Evolutionary conservation across 768 basidiomycete genomes (phyloP).

Genomic region (Pulveroboletus sp.): DNA sequence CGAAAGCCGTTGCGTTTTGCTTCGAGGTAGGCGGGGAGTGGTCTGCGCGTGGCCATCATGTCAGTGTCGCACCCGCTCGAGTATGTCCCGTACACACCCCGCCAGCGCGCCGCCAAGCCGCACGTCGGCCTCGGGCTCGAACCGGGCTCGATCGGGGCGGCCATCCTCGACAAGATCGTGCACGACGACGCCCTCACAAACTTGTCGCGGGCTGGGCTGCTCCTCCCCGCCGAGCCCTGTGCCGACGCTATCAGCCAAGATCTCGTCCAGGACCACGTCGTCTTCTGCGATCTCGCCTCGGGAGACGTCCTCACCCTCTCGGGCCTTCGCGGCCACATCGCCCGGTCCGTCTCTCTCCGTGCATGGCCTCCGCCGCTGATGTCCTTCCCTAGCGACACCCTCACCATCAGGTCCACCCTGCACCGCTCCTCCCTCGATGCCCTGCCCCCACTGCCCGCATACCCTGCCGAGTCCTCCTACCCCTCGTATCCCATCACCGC

Average conservation of each 20-base stretch:
- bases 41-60: too few species aligned
- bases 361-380: conserved; percentile 32
- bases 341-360: conserved; percentile 46
- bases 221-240: conserved; percentile 68
- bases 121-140: conserved; percentile 58
- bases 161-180: conserved; percentile 69
- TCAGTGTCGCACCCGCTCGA: conserved; percentile 64
- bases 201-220: conserved; percentile 60
- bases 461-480: conserved; percentile 38
- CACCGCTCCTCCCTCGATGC: conserved; percentile 39
- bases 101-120: conserved; percentile 70
- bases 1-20: conserved; percentile 31
- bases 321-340: conserved; percentile 71
- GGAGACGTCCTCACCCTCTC: conserved; percentile 68
- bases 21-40: conserved; percentile 10
- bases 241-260: conserved; percentile 62
- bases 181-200: conserved; percentile 48
- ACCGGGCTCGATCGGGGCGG: conserved; percentile 71
- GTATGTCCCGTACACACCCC: conserved; percentile 77
- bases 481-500: conserved; percentile 46
- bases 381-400: conserved; percentile 27
- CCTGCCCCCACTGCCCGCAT: conserved; percentile 52
- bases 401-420: conserved; percentile 45
- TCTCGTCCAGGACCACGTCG: conserved; percentile 80
- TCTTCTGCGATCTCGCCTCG: conserved; percentile 55